Evolutionary conservation across 2,329 filamentous ascomycete genomes (phyloP).

Genomic region (Exophiala sideris): DNA sequence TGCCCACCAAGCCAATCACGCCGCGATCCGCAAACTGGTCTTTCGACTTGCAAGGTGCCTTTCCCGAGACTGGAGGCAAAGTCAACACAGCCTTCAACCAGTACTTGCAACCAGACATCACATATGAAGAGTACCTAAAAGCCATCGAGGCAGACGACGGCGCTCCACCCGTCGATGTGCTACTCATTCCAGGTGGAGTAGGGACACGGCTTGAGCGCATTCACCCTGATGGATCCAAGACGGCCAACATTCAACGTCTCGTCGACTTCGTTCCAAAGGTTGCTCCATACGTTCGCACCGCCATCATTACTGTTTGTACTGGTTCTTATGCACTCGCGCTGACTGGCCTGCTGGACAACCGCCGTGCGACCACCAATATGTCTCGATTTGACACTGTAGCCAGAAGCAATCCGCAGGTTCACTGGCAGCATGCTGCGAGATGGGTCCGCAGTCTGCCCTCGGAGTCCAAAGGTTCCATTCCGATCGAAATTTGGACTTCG

Average conservation of each 20-base stretch:
- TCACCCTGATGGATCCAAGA: conserved; percentile 15
- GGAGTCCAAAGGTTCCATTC: conserved; percentile 8
- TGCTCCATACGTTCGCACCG: conserved; percentile 14
- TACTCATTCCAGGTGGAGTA: conserved; percentile 63
- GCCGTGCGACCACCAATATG: conserved; percentile 66
- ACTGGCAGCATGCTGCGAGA: conserved; percentile 61
- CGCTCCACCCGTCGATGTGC: conserved; percentile 46
- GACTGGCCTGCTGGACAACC: conserved; percentile 59
- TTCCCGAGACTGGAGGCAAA: conserved; percentile 15
- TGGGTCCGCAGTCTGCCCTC: conserved; percentile 48
- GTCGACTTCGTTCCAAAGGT: conserved; percentile 19
- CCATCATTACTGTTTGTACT: conserved; percentile 63
- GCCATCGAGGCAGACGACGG: conserved; percentile 1
- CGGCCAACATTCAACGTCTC: conserved; percentile 18
- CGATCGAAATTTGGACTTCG: conserved; percentile 55
- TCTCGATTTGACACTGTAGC: conserved; percentile 51
- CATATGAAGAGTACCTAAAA: conserved; percentile 30
- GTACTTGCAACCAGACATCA: conserved; percentile 50
- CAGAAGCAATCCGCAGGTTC: conserved; percentile 48
- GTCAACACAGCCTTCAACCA: conserved; percentile 33
- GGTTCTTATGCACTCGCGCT: conserved; percentile 58
- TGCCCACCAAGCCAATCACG: conserved; percentile 30
- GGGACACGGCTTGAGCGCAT: conserved; percentile 40
- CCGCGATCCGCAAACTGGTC: conserved; percentile 16
- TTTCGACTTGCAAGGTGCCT: conserved; percentile 21